Percentiles rank a stretch among this genome's conserved stretches.
phyloP scores from a whole-genome alignment of 306 rosid genomes.

The Cucurbita maxima region DNA sequence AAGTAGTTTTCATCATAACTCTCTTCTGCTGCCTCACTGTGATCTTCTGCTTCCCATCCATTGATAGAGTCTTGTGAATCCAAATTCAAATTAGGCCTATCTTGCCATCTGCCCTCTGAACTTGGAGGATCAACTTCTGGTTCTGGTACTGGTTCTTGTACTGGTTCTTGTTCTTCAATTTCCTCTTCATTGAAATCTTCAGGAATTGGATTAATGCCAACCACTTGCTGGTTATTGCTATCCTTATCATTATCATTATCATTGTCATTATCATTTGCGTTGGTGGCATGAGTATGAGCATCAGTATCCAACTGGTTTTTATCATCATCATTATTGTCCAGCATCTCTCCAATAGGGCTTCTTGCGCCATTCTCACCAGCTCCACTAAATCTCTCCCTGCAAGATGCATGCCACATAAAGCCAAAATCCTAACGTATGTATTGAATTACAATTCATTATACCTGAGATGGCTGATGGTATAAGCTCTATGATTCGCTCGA shows the following conservation, averaged over 20 bases:
- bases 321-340: conserved; percentile 6
- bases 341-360: conserved; percentile 10
- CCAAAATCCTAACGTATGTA: background rate
- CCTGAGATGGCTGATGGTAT: conserved; percentile 56
- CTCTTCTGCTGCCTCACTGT: conserved; percentile 22
- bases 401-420: background rate
- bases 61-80: conserved; percentile 7
- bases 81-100: background rate
- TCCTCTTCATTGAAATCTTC: background rate
- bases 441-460: conserved; percentile 6
- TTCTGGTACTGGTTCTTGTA: background rate
- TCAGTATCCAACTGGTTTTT: background rate
- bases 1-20: conserved; percentile 10
- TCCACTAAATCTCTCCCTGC: conserved; percentile 50
- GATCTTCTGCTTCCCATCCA: conserved; percentile 13
- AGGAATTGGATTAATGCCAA: background rate
- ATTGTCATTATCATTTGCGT: background rate
- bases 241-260: background rate
- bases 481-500: conserved; percentile 22
- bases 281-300: background rate
- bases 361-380: conserved; percentile 14
- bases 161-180: background rate
- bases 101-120: background rate
- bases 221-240: background rate
- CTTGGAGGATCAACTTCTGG: background rate